Evolutionary conservation across 2,329 filamentous ascomycete genomes (phyloP).

Genomic region (Chaetomium olivaceum): DNA sequence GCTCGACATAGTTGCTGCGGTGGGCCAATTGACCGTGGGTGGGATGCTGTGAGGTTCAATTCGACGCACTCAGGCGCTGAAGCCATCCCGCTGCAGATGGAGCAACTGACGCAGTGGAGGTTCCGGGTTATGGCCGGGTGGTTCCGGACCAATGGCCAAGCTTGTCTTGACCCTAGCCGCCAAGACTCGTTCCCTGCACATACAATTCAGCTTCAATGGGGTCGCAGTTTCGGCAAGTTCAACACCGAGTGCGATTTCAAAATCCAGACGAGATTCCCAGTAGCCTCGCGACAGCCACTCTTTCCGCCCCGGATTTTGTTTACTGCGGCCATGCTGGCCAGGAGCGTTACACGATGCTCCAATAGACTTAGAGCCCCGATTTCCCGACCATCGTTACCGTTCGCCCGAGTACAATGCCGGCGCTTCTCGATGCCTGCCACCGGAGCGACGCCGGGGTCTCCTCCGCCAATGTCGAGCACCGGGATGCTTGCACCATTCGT

Average conservation of each 20-base stretch:
- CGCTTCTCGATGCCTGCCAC: conserved; percentile 44
- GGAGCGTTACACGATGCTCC: conserved; percentile 33
- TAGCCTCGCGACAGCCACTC: conserved; percentile 6
- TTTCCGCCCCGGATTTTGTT: conserved; percentile 9
- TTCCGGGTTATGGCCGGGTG: conserved; percentile 6
- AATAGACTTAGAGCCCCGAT: conserved; percentile 29
- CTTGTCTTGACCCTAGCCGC: conserved; percentile 22
- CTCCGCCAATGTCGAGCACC: conserved; percentile 35
- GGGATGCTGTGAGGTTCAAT: conserved; percentile 17
- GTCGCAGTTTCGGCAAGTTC: conserved; percentile 18
- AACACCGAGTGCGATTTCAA: conserved; percentile 7
- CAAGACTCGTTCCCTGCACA: conserved; percentile 13
- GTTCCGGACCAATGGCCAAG: conserved; percentile 32
- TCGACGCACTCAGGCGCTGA: conserved; percentile 9
- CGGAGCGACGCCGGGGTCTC: conserved; percentile 29
- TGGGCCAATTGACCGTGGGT: conserved; percentile 37
- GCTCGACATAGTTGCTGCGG: conserved; percentile 74
- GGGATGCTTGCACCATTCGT: conserved; percentile 57
- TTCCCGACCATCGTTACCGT: conserved; percentile 28
- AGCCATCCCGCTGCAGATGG: conserved; percentile 23
- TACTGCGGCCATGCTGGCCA: conserved; percentile 34
- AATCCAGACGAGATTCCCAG: conserved; percentile 18
- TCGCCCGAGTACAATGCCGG: conserved; percentile 42
- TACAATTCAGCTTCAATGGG: neutral
- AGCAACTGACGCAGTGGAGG: conserved; percentile 32